These are phyloP conservation scores for Kwoniella botswanensis DNA, from an alignment of 768 basidiomycete genomes.

Conservation along the genomic window DNA sequence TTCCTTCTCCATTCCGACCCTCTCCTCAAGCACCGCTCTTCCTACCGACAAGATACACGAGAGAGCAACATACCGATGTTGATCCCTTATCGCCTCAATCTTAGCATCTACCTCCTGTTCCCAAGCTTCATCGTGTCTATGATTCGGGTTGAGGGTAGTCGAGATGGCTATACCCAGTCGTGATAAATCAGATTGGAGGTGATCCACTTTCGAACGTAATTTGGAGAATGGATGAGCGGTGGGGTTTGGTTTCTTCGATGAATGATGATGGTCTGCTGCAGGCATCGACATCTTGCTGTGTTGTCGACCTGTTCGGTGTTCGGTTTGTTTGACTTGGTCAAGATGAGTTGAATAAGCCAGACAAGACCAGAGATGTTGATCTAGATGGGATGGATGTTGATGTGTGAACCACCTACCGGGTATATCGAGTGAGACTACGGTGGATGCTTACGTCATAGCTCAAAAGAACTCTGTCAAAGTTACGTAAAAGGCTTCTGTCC, in stretches of 20 bases:
- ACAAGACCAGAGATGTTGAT: too few species aligned
- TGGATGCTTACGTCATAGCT: neutral
- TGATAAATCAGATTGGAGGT: conserved; percentile 40
- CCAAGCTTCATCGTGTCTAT: conserved; percentile 66
- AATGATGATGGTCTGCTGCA: conserved; percentile 34
- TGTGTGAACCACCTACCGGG: too few species aligned
- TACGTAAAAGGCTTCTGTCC: neutral
- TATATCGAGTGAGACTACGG: neutral
- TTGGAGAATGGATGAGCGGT: conserved; percentile 37
- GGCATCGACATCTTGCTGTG: conserved; percentile 35
- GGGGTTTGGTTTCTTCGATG: conserved; percentile 34
- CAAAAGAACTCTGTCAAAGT: neutral
- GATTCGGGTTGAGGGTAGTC: conserved; percentile 54
- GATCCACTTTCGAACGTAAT: conserved; percentile 42
- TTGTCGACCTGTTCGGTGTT: neutral
- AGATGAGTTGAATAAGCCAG: too few species aligned
- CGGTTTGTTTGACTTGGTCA: too few species aligned
- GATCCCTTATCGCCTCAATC: conserved; percentile 72
- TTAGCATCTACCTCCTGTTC: conserved; percentile 66
- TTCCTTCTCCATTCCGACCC: neutral
- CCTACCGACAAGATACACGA: too few species aligned
- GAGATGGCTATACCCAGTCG: conserved; percentile 45
- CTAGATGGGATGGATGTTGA: too few species aligned
- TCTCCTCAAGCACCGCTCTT: neutral
- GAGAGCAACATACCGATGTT: conserved; percentile 61